phyloP scores from a whole-genome alignment of 768 basidiomycete species.

The Hygrocybe coccinea region DNA sequence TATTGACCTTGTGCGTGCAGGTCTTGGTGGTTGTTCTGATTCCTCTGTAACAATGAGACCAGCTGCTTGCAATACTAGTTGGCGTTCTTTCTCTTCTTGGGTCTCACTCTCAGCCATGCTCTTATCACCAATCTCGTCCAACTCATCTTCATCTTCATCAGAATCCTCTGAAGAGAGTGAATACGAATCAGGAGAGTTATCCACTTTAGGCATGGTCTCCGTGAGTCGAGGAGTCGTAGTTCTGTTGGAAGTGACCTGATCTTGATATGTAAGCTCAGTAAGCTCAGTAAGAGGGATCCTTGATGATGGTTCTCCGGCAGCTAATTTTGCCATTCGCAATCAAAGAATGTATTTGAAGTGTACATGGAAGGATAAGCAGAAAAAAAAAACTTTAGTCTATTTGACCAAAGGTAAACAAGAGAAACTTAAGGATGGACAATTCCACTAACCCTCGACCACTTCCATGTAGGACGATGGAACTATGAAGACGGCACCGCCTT shows the following conservation, averaged over 20 bases:
- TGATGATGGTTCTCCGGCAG: neutral
- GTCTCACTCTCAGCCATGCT: conserved; percentile 49
- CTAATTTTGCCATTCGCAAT: neutral
- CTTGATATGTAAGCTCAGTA: neutral
- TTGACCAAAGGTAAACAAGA: conserved; percentile 52
- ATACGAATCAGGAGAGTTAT: conserved; percentile 24
- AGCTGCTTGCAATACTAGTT: conserved; percentile 81
- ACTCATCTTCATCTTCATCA: conserved; percentile 43
- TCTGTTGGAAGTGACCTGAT: neutral
- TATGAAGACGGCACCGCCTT: conserved; percentile 77
- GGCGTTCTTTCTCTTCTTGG: conserved; percentile 69
- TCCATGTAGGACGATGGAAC: conserved; percentile 92
- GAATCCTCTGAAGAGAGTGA: conserved; percentile 24
- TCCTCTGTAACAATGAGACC: conserved; percentile 74
- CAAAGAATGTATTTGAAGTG: conserved; percentile 16
- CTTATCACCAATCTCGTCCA: conserved; percentile 38
- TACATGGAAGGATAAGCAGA: conserved; percentile 52
- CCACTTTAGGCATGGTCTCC: conserved; percentile 16
- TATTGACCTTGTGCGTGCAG: conserved; percentile 26
- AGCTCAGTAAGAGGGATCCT: neutral
- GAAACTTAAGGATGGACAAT: conserved; percentile 49
- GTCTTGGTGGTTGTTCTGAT: conserved; percentile 45
- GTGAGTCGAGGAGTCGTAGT: neutral
- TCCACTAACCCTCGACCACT: conserved; percentile 82
- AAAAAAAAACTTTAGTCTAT: conserved; percentile 80